Conservation (phyloP, 345 rosid genomes). For the Durio zibethinus region DNA sequence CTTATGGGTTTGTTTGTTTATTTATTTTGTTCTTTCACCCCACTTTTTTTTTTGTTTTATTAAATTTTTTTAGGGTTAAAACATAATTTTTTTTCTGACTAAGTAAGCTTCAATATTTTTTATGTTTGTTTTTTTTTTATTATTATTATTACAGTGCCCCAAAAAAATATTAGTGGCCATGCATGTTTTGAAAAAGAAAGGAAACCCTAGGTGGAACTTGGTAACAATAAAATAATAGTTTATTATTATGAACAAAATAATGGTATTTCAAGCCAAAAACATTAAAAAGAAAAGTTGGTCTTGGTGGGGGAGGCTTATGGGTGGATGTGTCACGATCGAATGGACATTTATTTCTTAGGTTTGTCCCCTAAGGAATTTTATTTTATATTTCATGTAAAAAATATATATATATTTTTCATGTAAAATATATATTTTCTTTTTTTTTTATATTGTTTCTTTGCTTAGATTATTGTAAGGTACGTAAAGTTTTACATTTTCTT, state of each 20-base stretch:
- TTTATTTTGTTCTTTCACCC: conserved; percentile 33
- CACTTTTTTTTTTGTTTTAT: conserved; percentile 36
- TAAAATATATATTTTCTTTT: not conserved
- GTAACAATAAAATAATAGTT: not conserved
- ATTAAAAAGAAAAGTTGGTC: conserved; percentile 16
- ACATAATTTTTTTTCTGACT: conserved; percentile 20
- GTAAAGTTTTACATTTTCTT: not conserved
- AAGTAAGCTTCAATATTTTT: conserved; percentile 24
- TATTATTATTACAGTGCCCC: conserved; percentile 17
- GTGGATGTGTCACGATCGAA: conserved; percentile 43
- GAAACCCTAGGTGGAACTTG: conserved; percentile 21
- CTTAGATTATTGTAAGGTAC: not conserved
- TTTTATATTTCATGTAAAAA: not conserved
- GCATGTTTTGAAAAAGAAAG: conserved; percentile 22
- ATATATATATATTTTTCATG: too few species aligned
- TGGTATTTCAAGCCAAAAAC: conserved; percentile 3
- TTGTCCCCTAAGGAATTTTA: conserved; percentile 15
- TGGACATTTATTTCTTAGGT: conserved; percentile 34
- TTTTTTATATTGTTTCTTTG: too few species aligned
- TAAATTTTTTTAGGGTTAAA: conserved; percentile 30
- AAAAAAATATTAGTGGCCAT: conserved; percentile 29
- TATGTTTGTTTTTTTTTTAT: not conserved
- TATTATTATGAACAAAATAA: not conserved
- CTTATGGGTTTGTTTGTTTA: conserved; percentile 18
- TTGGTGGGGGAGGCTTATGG: conserved; percentile 31